These are phyloP conservation scores for Mrakia frigida DNA, from an alignment of 768 basidiomycete genomes.

Conservation along the genomic window DNA sequence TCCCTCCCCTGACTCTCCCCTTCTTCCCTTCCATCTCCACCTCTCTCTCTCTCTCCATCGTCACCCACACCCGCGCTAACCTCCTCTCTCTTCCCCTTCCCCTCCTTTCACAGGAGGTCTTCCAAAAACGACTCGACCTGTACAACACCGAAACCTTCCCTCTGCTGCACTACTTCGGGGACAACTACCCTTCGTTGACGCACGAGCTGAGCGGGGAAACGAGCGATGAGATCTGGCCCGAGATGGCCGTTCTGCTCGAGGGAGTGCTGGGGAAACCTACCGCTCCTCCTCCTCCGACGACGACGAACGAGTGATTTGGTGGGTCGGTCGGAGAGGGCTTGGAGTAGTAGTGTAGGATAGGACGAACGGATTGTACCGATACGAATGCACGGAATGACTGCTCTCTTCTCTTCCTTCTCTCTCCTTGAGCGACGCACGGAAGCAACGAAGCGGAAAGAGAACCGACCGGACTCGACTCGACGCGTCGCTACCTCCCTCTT, in stretches of 20 bases:
- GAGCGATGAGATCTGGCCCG: slow-evolving; percentile 86
- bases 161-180: slow-evolving; percentile 61
- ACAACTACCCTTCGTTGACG: slow-evolving; percentile 46
- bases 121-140: slow-evolving; percentile 64
- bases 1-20: not conserved
- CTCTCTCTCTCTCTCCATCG: slow-evolving; percentile 9
- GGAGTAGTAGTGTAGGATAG: not conserved
- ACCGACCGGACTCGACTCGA: not conserved
- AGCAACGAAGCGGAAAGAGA: not conserved
- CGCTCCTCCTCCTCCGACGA: not conserved
- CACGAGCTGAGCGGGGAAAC: slow-evolving; percentile 63
- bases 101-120: slow-evolving; percentile 57
- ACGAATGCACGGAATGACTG: too few species aligned
- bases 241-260: slow-evolving; percentile 46
- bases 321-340: not conserved
- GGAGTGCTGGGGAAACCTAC: not conserved
- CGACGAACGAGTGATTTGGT: not conserved
- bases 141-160: slow-evolving; percentile 79
- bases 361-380: too few species aligned
- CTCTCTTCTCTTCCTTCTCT: too few species aligned
- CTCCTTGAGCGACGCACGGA: too few species aligned
- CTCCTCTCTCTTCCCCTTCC: too few species aligned
- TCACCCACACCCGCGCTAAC: not conserved
- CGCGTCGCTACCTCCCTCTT: not conserved
- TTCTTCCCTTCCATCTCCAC: not conserved